phyloP scores from a whole-genome alignment of 768 basidiomycete species.

The Tylopilus sp. region DNA sequence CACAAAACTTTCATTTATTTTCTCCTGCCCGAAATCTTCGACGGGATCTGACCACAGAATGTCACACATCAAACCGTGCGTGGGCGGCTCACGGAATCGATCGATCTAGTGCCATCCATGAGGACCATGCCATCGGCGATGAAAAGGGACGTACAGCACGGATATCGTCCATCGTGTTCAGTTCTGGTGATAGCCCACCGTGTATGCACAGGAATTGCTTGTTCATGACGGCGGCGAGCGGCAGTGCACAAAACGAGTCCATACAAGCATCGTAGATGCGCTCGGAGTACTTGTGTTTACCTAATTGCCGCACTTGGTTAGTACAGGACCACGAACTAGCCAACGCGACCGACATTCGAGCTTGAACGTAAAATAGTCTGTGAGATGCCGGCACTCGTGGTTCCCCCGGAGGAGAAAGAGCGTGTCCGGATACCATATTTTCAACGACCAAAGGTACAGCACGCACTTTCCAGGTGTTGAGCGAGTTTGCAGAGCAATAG shows the following conservation, averaged over 20 bases:
- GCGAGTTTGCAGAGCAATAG: background rate
- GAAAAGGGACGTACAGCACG: conserved; percentile 56
- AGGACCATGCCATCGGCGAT: background rate
- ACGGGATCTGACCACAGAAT: conserved; percentile 98
- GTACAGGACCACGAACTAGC: no score
- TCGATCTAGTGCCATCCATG: conserved; percentile 61
- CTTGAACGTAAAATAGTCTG: conserved; percentile 99
- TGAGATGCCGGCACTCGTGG: conserved; percentile 97
- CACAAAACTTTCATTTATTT: conserved; percentile 83
- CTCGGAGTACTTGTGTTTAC: conserved; percentile 99
- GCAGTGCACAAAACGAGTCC: conserved; percentile 94
- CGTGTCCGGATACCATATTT: conserved; percentile 99
- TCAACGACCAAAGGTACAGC: conserved; percentile 94
- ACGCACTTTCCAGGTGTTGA: conserved; percentile 65
- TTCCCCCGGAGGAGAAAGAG: conserved; percentile 96
- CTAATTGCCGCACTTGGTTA: no score
- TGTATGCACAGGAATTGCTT: conserved; percentile 99
- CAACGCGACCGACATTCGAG: conserved; percentile 74
- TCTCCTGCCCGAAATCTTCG: conserved; percentile 96
- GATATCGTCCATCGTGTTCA: conserved; percentile 94
- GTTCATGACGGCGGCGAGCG: conserved; percentile 97
- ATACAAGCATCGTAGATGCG: conserved; percentile 96
- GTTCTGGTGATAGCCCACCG: conserved; percentile 92
- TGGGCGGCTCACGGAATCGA: conserved; percentile 97
- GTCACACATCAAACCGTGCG: conserved; percentile 97